Evolutionary conservation across 2,329 filamentous ascomycete species (phyloP).

Genomic region (Penicillium sp.): DNA sequence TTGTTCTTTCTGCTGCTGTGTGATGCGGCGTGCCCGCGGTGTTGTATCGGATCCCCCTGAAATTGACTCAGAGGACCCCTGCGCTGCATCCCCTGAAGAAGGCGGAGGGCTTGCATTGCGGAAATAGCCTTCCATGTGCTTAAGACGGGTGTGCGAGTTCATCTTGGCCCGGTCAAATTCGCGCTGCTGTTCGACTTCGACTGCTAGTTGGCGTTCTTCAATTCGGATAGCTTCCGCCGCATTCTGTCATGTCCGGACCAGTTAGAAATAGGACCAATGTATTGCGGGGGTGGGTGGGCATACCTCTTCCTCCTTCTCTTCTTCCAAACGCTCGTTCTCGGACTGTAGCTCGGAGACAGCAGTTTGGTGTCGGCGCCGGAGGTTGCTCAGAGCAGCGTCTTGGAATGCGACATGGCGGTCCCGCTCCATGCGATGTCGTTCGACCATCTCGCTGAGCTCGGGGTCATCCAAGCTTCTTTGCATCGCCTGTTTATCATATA

Average conservation of each 20-base stretch:
- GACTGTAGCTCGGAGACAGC: conserved; percentile 27
- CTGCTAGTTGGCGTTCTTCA: conserved; percentile 42
- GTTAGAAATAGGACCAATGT: background rate
- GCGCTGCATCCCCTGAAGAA: conserved; percentile 18
- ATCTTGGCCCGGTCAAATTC: conserved; percentile 43
- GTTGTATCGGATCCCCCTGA: conserved; percentile 20
- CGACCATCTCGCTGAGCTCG: conserved; percentile 29
- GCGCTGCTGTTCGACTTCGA: conserved; percentile 43
- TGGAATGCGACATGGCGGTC: conserved; percentile 35
- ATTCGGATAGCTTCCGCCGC: conserved; percentile 31
- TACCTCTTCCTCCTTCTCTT: conserved; percentile 39
- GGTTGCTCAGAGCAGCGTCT: conserved; percentile 26
- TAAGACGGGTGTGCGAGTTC: conserved; percentile 42
- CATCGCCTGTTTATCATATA: conserved; percentile 33
- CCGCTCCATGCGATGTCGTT: conserved; percentile 28
- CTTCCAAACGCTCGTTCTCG: conserved; percentile 30
- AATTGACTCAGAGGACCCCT: conserved; percentile 18
- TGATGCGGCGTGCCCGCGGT: conserved; percentile 33
- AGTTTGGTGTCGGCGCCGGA: conserved; percentile 29
- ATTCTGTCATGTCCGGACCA: conserved; percentile 28
- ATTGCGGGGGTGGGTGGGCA: background rate
- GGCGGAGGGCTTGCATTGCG: conserved; percentile 37
- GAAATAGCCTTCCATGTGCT: conserved; percentile 47
- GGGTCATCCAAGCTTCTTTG: conserved; percentile 33
- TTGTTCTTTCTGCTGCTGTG: conserved; percentile 40